Evolutionary conservation across 1,284 basidiomycete species (phyloP), one percentile per base, ranked within the genome.

Genomic region (Cryptococcus sp.): DNA sequence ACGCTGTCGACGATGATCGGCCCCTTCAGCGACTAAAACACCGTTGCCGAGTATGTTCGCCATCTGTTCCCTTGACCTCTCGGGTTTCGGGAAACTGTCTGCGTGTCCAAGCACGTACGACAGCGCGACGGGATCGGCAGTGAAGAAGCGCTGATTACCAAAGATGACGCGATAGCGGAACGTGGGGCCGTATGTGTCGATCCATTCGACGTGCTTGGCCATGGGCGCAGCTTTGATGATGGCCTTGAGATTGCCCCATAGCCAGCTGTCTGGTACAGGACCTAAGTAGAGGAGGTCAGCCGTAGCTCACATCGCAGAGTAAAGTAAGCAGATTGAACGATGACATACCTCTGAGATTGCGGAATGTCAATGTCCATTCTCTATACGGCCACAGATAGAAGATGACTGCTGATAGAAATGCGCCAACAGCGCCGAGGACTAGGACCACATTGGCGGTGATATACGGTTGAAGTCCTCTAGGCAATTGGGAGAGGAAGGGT

Each of bases 11-110:
- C 76, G 79, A 67, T 87, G 86, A 39, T 75, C 76, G 8, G 79
- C 79, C 39, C 83, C 77, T 60, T 80, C 77, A 13, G 75, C 75
- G n/a, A 75, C 71, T 2, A 80, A 56, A 2, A 70, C 47, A 15
- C 69, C 69, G 34, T 65, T 59, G 3, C 78, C 78, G 2, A 79
- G 63, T 19, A 76, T 69, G 46, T 65, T 59, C 3, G 57, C 83
- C 38, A 89, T 76, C 53, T 78, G 80, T 44, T 84, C 82, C 25
- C 83, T 76, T 3, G 87, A 80, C 58, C 85, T 83, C 47, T 83
- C 81, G 0, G 87, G 85, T 70, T 88, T 88, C n/a, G 85, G 85
- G 68, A 85, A 88, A 43, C 82, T 80, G 67, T 87, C 85, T 1
- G 83, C 80, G 55, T 82, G 80, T 22, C 79, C 78, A 51, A 88